Conservation (phyloP, 495 filamentous ascomycete species). For the Penicillium parvum region DNA sequence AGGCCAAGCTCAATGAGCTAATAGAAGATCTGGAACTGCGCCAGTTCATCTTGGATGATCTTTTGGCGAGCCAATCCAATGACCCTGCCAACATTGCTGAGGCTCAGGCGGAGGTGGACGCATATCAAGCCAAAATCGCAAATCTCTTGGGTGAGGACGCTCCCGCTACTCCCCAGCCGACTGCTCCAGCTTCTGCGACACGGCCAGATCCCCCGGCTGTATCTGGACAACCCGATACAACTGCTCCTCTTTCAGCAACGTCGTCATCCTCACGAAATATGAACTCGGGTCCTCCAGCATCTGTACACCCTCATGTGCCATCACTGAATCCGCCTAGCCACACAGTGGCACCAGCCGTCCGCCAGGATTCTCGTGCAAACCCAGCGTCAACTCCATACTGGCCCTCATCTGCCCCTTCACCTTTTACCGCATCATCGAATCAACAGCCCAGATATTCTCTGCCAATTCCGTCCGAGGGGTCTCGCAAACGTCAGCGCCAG, state of each 20-base stretch:
- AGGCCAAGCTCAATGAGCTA: conserved; percentile 20
- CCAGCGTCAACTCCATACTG: conserved; percentile 5
- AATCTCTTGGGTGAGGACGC: conserved; percentile 8
- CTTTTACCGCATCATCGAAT: conserved; percentile 4
- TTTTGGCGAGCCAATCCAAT: conserved; percentile 19
- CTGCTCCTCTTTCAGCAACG: background rate
- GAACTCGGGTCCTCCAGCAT: background rate
- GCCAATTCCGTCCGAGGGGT: background rate
- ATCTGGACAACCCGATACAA: background rate
- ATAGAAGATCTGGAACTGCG: conserved; percentile 33
- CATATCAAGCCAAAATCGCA: conserved; percentile 6
- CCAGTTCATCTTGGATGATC: conserved; percentile 29
- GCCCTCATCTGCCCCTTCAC: conserved; percentile 20
- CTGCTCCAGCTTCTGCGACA: background rate
- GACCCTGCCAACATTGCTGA: conserved; percentile 11
- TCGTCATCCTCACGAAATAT: no score
- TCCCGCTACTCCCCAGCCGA: background rate
- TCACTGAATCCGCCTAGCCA: no score
- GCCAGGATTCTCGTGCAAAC: background rate
- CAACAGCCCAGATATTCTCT: background rate
- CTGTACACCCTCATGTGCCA: no score
- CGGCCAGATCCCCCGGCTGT: background rate
- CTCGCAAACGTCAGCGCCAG: conserved; percentile 21
- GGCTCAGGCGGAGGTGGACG: conserved; percentile 5
- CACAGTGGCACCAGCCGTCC: no score